These are phyloP conservation scores for Ogataea hybrid DNA, from an alignment of 1,139 yeast genomes.

Conservation along the genomic window DNA sequence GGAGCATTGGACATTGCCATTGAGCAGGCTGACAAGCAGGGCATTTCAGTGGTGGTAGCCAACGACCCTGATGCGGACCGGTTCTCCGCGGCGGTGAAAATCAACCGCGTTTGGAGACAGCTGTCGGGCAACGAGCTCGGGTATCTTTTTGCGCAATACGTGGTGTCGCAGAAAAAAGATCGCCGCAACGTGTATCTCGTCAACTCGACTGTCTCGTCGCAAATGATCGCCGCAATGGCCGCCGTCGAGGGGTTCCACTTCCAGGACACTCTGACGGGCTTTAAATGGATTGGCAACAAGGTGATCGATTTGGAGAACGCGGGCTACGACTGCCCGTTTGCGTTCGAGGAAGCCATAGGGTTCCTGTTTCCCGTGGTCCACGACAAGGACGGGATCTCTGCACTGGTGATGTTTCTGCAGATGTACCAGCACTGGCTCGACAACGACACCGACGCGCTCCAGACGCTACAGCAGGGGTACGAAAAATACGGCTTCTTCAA, in stretches of 20 bases:
- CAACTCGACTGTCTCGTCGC: slow-evolving; percentile 91
- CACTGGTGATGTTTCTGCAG: slow-evolving; percentile 76
- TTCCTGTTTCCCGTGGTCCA: slow-evolving; percentile 85
- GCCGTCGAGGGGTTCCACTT: slow-evolving; percentile 56
- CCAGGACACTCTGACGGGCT: slow-evolving; percentile 88
- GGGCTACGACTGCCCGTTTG: slow-evolving; percentile 80
- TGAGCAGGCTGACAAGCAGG: slow-evolving; percentile 47
- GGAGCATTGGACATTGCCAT: slow-evolving; percentile 85
- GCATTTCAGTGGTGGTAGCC: slow-evolving; percentile 63
- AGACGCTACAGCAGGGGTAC: slow-evolving; percentile 58
- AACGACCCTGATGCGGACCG: slow-evolving; percentile 98
- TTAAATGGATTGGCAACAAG: slow-evolving; percentile 95
- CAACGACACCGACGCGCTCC: slow-evolving; percentile 38
- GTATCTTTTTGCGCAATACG: slow-evolving; percentile 69
- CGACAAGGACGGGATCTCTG: slow-evolving; percentile 92
- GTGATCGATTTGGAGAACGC: slow-evolving; percentile 67
- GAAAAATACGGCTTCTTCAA: slow-evolving; percentile 73
- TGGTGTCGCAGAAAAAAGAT: slow-evolving; percentile 35
- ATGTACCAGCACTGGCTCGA: slow-evolving; percentile 53
- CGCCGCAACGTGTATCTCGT: slow-evolving; percentile 54
- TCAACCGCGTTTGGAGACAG: slow-evolving; percentile 61
- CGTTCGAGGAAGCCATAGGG: slow-evolving; percentile 94
- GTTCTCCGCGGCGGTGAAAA: slow-evolving; percentile 71
- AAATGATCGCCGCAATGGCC: slow-evolving; percentile 73
- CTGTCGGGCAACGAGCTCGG: slow-evolving; percentile 93